phyloP scores from a whole-genome alignment of 306 rosid species.

The Carpinus viminea region DNA sequence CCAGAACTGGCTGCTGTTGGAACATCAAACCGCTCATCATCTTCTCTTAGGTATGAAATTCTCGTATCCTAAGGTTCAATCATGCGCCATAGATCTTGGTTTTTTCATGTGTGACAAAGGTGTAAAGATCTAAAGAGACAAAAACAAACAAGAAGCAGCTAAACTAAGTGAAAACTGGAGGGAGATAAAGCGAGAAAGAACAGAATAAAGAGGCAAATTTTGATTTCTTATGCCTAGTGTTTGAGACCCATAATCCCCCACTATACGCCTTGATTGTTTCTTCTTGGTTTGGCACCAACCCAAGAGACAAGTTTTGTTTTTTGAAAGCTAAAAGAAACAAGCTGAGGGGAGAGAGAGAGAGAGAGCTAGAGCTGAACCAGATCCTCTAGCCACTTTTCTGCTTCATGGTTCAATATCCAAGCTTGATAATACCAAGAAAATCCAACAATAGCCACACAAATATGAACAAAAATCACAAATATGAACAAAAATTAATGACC shows the following conservation, averaged over 20 bases:
- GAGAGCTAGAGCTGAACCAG: conserved; percentile 46
- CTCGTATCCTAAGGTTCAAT: conserved; percentile 30
- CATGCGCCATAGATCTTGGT: conserved; percentile 53
- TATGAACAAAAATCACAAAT: conserved; percentile 23
- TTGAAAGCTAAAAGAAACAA: conserved; percentile 43
- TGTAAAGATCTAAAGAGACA: conserved; percentile 45
- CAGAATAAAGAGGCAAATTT: conserved; percentile 30
- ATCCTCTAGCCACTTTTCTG: conserved; percentile 40
- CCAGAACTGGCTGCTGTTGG: conserved; percentile 54
- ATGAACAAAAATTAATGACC: conserved; percentile 41
- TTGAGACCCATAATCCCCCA: conserved; percentile 27
- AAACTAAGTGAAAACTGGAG: conserved; percentile 12
- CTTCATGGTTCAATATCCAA: conserved; percentile 46
- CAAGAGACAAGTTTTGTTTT: conserved; percentile 75
- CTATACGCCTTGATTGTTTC: conserved; percentile 44
- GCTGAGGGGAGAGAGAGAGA: conserved; percentile 36
- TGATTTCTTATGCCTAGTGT: conserved; percentile 29
- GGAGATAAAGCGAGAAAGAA: conserved; percentile 27
- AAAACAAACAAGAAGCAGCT: conserved; percentile 27
- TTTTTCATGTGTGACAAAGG: conserved; percentile 30
- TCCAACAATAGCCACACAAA: conserved; percentile 64
- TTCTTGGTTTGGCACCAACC: conserved; percentile 74
- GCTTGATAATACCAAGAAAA: conserved; percentile 62
- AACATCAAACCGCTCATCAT: conserved; percentile 62
- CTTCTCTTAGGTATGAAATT: conserved; percentile 26